phyloP scores from a whole-genome alignment of 768 basidiomycete species.

The Naganishia onofrii region DNA sequence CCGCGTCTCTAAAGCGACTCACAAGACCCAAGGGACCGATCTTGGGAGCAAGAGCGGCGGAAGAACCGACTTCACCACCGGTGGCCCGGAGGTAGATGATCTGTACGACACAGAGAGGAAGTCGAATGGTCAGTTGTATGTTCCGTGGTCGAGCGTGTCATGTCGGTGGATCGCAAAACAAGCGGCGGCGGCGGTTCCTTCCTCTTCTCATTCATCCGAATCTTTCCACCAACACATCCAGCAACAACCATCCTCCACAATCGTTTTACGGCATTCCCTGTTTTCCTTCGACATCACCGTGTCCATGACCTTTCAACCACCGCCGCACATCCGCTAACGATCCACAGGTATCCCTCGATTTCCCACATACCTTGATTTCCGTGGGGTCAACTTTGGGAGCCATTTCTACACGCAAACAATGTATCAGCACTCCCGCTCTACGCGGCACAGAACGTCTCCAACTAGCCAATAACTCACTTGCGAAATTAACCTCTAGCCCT shows the following conservation, averaged over 20 bases:
- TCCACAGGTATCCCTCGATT: too few relatives aligned
- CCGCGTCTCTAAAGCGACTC: conserved; percentile 52
- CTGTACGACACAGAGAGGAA: conserved; percentile 38
- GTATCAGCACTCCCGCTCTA: background rate
- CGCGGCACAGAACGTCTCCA: background rate
- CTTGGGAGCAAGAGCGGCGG: conserved; percentile 97
- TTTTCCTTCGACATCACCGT: background rate
- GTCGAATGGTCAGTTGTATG: too few relatives aligned
- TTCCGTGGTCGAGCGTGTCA: too few relatives aligned
- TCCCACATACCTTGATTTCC: conserved; percentile 70
- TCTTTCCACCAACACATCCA: background rate
- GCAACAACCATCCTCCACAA: background rate
- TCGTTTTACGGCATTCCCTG: background rate
- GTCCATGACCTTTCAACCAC: too few relatives aligned
- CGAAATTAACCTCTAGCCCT: conserved; percentile 10
- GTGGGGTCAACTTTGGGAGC: conserved; percentile 69
- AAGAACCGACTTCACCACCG: conserved; percentile 99
- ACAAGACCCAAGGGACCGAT: conserved; percentile 99
- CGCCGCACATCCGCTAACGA: too few relatives aligned
- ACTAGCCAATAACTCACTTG: conserved; percentile 11
- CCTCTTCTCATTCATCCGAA: background rate
- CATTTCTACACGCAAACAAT: conserved; percentile 36
- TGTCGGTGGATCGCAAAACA: background rate
- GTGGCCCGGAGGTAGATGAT: conserved; percentile 98
- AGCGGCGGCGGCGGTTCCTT: background rate